These are phyloP conservation scores for Achaetomium macrosporum DNA, from an alignment of 2,329 filamentous ascomycete genomes.

Conservation along the genomic window DNA sequence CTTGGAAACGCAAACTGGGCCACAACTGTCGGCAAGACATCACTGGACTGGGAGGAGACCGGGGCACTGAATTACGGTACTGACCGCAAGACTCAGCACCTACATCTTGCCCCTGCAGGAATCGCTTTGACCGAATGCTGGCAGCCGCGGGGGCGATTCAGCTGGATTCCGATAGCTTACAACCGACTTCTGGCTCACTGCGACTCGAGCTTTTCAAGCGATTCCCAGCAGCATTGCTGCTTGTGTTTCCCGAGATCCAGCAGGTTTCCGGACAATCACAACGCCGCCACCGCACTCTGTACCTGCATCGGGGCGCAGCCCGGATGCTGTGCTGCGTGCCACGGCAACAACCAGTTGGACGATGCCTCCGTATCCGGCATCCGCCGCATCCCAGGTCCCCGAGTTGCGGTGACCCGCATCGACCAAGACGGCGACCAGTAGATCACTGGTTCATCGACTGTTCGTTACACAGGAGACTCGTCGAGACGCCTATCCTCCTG, in stretches of 20 bases:
- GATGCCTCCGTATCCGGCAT: neutral
- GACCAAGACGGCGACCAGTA: neutral
- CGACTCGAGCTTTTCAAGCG: neutral
- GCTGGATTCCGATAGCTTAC: neutral
- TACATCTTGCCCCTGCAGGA: neutral
- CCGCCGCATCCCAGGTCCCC: neutral
- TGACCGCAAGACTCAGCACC: neutral
- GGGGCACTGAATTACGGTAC: slow-evolving; percentile 1
- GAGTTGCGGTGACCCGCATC: neutral
- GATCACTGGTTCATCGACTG: neutral
- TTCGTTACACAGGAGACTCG: neutral
- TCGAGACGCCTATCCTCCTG: neutral
- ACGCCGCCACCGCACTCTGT: slow-evolving; percentile 8
- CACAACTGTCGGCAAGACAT: neutral
- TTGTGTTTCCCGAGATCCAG: slow-evolving; percentile 5
- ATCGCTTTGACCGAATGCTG: neutral
- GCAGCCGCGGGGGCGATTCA: neutral
- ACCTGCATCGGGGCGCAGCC: slow-evolving; percentile 12
- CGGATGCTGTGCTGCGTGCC: slow-evolving; percentile 10
- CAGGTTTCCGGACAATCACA: slow-evolving; percentile 2
- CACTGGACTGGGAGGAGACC: neutral
- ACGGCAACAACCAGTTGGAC: slow-evolving; percentile 5
- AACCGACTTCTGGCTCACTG: neutral
- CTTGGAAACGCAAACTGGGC: neutral
- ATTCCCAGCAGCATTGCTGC: neutral